Base-by-base conservation (phyloP, 768 basidiomycete species). In the Albatrellus ellisii region DNA sequence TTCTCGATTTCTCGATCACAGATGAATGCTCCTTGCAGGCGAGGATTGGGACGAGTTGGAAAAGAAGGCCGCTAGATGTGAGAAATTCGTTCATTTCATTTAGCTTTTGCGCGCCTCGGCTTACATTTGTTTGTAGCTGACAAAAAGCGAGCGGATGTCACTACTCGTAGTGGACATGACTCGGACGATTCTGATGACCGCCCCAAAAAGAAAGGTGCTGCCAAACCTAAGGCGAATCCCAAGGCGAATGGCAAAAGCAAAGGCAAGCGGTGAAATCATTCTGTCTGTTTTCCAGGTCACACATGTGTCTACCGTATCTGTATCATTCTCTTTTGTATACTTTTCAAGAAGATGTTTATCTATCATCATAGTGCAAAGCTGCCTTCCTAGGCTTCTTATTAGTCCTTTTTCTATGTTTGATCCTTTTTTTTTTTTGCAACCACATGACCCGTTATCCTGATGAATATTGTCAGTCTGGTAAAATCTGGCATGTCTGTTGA, bases 31-130 rank as follows among this genome's bases (percentile, higher is more conserved):
- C 26, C 26, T n/a, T 36, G 41, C 51, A 71, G 85, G 90, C 8
- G 88, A 92, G 41, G 91, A 94, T 53, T 99, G 94, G 94, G 92
- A 95, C 54, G 89, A 90, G 59, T 66, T 95, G 26, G 92, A 95
- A 61, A 68, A 75, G 34, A 92, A 91, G 59, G 91, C 91, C 6
- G 87, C 87, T 6, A 84, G 83, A 69, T 83, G 47, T 49, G 36
- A 41, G 47, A 79, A 86, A 54, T 52, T 67, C 52, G 9, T 21
- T 26, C 28, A n/a, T 18, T 34, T 10, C 36, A 14, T 17, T 21
- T 18, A 12, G 18, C 26, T 15, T 21, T 4, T 18, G 4, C 34
- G 20, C 43, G 17, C 6, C 6, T n/a, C 39, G 37, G 52, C 32
- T 43, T 44, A 24, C 33, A 37, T 18, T 4, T 36, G 17, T 26